Conservation (phyloP, 768 basidiomycete species). For the Rhodotorula babjevae region DNA sequence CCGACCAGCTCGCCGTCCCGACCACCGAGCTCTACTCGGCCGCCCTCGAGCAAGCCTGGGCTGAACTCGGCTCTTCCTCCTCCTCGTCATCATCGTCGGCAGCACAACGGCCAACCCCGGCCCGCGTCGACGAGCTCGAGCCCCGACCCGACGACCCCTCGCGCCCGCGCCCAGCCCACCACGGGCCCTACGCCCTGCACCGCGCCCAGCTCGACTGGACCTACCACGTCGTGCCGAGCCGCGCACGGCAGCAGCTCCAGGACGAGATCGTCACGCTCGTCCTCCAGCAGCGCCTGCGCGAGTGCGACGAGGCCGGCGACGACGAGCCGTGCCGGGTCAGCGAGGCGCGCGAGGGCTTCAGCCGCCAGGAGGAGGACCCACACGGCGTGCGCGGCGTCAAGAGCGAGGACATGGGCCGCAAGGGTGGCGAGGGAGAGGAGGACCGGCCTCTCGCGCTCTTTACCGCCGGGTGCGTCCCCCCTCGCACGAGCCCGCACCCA, state of each 20-base stretch:
- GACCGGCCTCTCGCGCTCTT: constrained; percentile 41
- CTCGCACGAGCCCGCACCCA: too few relatives aligned
- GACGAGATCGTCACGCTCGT: constrained; percentile 41
- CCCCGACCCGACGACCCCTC: constrained; percentile 4
- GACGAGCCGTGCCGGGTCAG: constrained; percentile 27
- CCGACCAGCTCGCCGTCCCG: constrained; percentile 29
- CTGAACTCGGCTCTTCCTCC: constrained; percentile 6
- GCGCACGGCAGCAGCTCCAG: constrained; percentile 39
- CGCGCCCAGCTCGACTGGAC: constrained; percentile 39
- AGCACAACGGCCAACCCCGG: not conserved
- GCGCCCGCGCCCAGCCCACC: constrained; percentile 15
- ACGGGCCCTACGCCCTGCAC: constrained; percentile 16
- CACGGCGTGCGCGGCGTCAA: too few relatives aligned
- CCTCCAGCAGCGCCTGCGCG: not conserved
- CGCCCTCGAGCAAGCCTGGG: constrained; percentile 4
- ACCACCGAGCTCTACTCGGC: constrained; percentile 42
- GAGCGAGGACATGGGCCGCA: not conserved
- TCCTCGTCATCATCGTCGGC: not conserved
- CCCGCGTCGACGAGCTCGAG: constrained; percentile 11
- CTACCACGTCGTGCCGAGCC: constrained; percentile 41
- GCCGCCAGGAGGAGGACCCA: not conserved
- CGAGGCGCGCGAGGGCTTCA: not conserved
- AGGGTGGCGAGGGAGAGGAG: not conserved
- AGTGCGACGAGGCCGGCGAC: constrained; percentile 27
- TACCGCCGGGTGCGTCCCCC: constrained; percentile 42